Evolutionary conservation across 352 stramenopile species (phyloP).

Genomic region (Globisporangium okanoganense): DNA sequence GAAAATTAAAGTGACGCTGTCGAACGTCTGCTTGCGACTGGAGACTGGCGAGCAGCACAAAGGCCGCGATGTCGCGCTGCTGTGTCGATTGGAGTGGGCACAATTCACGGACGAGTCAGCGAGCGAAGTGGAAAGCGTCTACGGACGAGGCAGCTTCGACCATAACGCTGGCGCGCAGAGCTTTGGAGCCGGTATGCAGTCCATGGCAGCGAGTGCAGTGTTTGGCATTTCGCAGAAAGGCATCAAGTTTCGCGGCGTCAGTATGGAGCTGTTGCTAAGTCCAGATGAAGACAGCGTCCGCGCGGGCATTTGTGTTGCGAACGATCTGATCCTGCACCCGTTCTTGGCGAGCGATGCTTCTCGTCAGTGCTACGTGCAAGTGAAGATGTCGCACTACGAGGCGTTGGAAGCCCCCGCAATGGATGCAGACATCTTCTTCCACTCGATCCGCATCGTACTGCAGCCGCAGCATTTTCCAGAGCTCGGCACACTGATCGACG

Average conservation of each 20-base stretch:
- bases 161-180: conserved; percentile 32
- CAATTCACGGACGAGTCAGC: conserved; percentile 85
- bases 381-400: conserved; percentile 82
- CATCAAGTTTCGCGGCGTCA: conserved; percentile 79
- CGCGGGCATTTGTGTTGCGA: conserved; percentile 23
- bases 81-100: conserved; percentile 74
- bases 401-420: conserved; percentile 62
- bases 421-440: conserved; percentile 82
- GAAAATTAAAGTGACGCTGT: conserved; percentile 88
- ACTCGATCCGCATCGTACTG: conserved; percentile 72
- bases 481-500: conserved; percentile 65
- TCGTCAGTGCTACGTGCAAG: conserved; percentile 75
- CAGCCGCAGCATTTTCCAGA: conserved; percentile 79
- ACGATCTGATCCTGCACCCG: conserved; percentile 47
- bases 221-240: conserved; percentile 85
- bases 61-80: conserved; percentile 58
- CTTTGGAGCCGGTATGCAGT: conserved; percentile 42
- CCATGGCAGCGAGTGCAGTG: conserved; percentile 74
- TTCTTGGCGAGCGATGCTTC: conserved; percentile 66
- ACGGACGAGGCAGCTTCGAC: conserved; percentile 40
- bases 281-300: conserved; percentile 38
- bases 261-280: conserved; percentile 74
- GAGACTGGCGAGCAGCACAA: conserved; percentile 64
- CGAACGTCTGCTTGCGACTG: conserved; percentile 78
- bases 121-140: conserved; percentile 69